Conservation (phyloP, 169 alveolate genomes). For the Perkinsus chesapeaki region DNA sequence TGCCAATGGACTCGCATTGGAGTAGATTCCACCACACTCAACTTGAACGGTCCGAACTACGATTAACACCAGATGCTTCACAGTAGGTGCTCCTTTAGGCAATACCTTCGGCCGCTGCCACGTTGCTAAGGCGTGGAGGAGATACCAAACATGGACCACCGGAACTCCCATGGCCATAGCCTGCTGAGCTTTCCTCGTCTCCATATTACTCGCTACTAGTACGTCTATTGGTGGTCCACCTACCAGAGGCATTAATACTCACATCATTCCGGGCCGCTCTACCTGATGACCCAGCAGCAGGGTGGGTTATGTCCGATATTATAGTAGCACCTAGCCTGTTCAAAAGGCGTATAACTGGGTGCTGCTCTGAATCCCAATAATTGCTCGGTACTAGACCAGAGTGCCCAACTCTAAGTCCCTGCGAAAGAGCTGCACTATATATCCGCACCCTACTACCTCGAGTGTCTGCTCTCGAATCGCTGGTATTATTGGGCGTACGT, state of each 20-base stretch:
- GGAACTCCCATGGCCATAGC: not conserved
- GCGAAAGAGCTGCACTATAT: not conserved
- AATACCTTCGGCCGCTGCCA: not conserved
- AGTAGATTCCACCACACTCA: not conserved
- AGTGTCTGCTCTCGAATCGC: not conserved
- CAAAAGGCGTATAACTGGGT: not conserved
- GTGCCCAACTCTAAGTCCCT: not conserved
- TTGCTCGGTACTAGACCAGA: not conserved
- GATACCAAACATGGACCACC: not conserved
- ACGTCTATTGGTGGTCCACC: not conserved
- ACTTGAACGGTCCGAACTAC: not conserved
- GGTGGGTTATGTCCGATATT: not conserved
- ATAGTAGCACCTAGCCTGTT: not conserved
- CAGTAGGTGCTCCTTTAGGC: not conserved
- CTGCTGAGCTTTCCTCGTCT: not conserved
- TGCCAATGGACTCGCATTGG: not conserved
- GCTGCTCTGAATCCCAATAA: not conserved
- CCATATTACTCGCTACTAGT: not conserved
- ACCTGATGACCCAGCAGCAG: not conserved
- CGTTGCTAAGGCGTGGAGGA: not conserved
- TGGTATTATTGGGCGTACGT: not conserved
- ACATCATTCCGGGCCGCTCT: not conserved
- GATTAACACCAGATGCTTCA: not conserved
- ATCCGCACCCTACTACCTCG: not conserved
- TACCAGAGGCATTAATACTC: not conserved